Base-by-base conservation (phyloP, 805 yeast species). In the Candida cerambycidarum region DNA sequence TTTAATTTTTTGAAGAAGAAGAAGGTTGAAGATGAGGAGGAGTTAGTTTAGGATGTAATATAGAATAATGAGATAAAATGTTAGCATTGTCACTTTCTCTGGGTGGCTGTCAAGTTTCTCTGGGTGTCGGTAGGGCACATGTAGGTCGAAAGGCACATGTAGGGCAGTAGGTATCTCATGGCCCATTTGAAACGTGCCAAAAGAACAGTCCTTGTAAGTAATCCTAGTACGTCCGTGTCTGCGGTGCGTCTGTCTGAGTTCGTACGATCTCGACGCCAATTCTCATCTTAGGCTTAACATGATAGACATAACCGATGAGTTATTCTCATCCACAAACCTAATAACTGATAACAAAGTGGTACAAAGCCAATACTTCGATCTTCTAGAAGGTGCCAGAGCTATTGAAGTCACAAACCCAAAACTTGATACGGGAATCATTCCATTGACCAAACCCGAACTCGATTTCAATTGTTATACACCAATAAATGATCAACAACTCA, bases 351-450 rank as follows among this genome's bases (percentile, higher is more conserved):
- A 82, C 24, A 69, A 75, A 37, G 80, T 92, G 14, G 77, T 78
- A 4, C 80, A 80, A 52, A 71, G 77, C 8, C 74, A 79, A 0
- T 63, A 64, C 19, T 88, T 89, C 63, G 78, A 80, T 42, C 70
- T 92, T 35, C 69, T 84, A 47, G 89, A 88, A 52, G 95, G 97
- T 0, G 86, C 97, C 1, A 82, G 90, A 51, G 96, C 98, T 0
- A 66, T 89, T 46, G 98, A 90, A 59, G 75, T 83, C 11, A 72
- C 80, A 43, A 88, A 88, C 57, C 68, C 72, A 9, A 79, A 77
- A 48, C 70, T 92, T 53, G 99, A 92, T 58, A 80, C 97, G 0
- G 89, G 92, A 1, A 54, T 85, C 41, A 72, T 86, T n/a, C 54
- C 62, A 21, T 59, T 79, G 43, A 50, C 69, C 0, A 50, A 54